Percentiles rank a stretch among this genome's conserved stretches.
phyloP scores from a whole-genome alignment of 2,329 filamentous ascomycete genomes.

The Sclerotinia subarctica region DNA sequence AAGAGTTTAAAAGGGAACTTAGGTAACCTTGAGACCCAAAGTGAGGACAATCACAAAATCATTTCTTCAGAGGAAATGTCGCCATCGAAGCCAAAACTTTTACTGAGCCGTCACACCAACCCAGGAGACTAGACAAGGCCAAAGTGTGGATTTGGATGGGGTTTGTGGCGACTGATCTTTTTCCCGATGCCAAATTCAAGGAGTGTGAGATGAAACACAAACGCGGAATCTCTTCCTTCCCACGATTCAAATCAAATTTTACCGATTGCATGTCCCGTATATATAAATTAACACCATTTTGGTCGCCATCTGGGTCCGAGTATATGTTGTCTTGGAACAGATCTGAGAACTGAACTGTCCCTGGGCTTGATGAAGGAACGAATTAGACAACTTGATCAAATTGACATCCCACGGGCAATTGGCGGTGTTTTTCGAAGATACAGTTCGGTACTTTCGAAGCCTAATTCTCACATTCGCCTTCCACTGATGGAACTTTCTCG shows the following conservation, averaged over 20 bases:
- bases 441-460: no score
- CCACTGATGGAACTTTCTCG: no score
- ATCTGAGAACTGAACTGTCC: no score
- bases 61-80: not conserved
- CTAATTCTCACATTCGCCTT: no score
- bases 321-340: not conserved
- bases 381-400: no score
- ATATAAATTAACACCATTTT: not conserved
- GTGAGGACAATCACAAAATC: no score
- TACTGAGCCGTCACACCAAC: not conserved
- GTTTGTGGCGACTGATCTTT: not conserved
- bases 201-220: not conserved
- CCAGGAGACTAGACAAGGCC: not conserved
- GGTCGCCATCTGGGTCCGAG: not conserved
- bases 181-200: not conserved
- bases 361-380: no score
- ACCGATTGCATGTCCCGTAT: no score
- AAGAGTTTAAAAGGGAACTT: not conserved
- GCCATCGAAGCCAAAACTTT: not conserved
- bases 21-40: no score
- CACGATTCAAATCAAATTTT: not conserved
- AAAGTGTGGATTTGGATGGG: not conserved
- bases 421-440: no score
- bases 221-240: not conserved
- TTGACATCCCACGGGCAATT: no score